These are phyloP conservation scores for Geranium brycei DNA, from an alignment of 345 rosid species.

Conservation along the genomic window DNA sequence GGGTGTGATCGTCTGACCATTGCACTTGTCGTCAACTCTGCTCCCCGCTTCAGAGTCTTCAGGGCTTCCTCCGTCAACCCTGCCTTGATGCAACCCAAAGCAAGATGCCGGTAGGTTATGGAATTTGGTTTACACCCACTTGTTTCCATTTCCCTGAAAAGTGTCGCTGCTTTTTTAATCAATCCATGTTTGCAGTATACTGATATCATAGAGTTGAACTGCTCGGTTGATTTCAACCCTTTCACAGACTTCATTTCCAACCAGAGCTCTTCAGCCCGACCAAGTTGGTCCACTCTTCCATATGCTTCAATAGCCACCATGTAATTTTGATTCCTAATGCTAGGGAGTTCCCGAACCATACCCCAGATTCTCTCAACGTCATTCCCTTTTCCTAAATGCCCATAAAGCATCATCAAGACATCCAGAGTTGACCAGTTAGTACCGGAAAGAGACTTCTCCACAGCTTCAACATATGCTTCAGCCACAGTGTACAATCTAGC, in stretches of 20 bases:
- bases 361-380: constrained; percentile 58
- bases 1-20: constrained; percentile 56
- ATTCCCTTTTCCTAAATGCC: constrained; percentile 50
- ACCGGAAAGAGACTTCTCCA: constrained; percentile 55
- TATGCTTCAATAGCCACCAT: constrained; percentile 63
- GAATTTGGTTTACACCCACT: constrained; percentile 58
- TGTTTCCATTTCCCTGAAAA: constrained; percentile 51
- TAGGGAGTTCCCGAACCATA: constrained; percentile 38
- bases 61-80: constrained; percentile 48
- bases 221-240: constrained; percentile 55
- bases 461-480: constrained; percentile 64
- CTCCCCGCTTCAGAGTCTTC: constrained; percentile 53
- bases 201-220: constrained; percentile 60
- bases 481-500: constrained; percentile 72
- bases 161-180: constrained; percentile 43
- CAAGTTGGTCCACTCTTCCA: constrained; percentile 42
- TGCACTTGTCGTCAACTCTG: constrained; percentile 28
- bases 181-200: constrained; percentile 55
- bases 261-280: constrained; percentile 75
- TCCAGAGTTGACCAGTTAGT: constrained; percentile 84
- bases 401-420: constrained; percentile 60
- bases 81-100: constrained; percentile 73
- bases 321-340: constrained; percentile 53
- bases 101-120: constrained; percentile 70
- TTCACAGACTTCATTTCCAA: constrained; percentile 48